phyloP scores from a whole-genome alignment of 768 basidiomycete species.

The Amanita fuliginea region DNA sequence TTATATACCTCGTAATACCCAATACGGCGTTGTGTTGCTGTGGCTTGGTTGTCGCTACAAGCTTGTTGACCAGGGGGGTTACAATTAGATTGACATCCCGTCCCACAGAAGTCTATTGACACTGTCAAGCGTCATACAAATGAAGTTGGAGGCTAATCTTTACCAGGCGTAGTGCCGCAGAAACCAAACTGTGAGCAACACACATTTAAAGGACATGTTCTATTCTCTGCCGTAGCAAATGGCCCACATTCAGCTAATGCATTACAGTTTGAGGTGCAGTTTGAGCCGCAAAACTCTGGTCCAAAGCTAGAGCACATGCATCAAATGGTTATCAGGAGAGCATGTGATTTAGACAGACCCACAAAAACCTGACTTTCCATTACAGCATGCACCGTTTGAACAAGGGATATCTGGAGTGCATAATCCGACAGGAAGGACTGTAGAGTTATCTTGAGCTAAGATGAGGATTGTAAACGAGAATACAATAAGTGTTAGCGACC shows the following conservation, averaged over 20 bases:
- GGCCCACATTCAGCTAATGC: conserved; percentile 8
- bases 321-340: background rate
- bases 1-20: conserved; percentile 15
- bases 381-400: conserved; percentile 17
- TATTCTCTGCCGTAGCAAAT: conserved; percentile 2
- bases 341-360: conserved; percentile 8
- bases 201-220: conserved; percentile 7
- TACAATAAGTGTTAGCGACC: background rate
- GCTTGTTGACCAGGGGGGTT: background rate
- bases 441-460: conserved; percentile 11
- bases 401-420: conserved; percentile 15
- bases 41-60: conserved; percentile 12
- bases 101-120: conserved; percentile 4
- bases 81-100: conserved; percentile 3
- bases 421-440: conserved; percentile 13
- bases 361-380: conserved; percentile 15
- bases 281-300: conserved; percentile 9
- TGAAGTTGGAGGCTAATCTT: background rate
- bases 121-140: background rate
- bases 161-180: conserved; percentile 9
- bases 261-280: conserved; percentile 8
- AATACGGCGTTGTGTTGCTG: conserved; percentile 13
- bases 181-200: conserved; percentile 8
- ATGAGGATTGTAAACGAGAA: background rate
- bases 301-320: conserved; percentile 6